phyloP scores from a whole-genome alignment of 768 basidiomycete genomes.

The Asterophora lycoperdoides region DNA sequence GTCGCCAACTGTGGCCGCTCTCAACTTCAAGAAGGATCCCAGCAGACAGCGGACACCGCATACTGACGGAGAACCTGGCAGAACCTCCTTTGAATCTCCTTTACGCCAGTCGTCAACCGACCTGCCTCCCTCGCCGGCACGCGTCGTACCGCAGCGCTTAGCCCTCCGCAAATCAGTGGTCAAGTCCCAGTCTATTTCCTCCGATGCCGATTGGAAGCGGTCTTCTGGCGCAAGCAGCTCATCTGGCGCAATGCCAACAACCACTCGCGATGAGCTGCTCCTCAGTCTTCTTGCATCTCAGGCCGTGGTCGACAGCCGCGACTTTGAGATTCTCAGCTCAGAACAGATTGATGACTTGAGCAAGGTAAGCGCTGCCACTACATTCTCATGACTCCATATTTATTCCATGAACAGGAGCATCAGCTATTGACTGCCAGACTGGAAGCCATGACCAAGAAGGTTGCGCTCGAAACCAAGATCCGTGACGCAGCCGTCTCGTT shows the following conservation, averaged over 20 bases:
- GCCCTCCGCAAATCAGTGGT: constrained; percentile 12
- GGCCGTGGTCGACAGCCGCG: constrained; percentile 88
- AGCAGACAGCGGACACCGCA: constrained; percentile 24
- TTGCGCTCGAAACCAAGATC: constrained; percentile 80
- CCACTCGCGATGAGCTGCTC: constrained; percentile 78
- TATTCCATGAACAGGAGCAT: constrained; percentile 55
- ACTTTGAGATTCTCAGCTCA: constrained; percentile 66
- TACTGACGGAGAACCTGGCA: constrained; percentile 19
- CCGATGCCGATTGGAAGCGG: constrained; percentile 37
- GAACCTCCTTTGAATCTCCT: constrained; percentile 20
- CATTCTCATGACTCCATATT: constrained; percentile 1
- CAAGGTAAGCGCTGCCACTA: constrained; percentile 34
- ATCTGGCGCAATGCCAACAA: constrained; percentile 42
- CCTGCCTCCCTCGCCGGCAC: constrained; percentile 14
- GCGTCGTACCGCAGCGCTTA: constrained; percentile 7
- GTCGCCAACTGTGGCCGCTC: constrained; percentile 38
- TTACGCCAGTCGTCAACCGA: constrained; percentile 21
- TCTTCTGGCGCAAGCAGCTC: constrained; percentile 15
- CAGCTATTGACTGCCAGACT: constrained; percentile 63
- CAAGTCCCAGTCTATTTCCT: constrained; percentile 11
- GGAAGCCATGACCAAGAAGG: constrained; percentile 64
- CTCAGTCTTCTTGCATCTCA: constrained; percentile 90
- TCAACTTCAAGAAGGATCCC: constrained; percentile 54
- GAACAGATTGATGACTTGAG: constrained; percentile 49
- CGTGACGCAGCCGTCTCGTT: constrained; percentile 82